phyloP scores from a whole-genome alignment of 768 basidiomycete species.

The Suillus variegatus region DNA sequence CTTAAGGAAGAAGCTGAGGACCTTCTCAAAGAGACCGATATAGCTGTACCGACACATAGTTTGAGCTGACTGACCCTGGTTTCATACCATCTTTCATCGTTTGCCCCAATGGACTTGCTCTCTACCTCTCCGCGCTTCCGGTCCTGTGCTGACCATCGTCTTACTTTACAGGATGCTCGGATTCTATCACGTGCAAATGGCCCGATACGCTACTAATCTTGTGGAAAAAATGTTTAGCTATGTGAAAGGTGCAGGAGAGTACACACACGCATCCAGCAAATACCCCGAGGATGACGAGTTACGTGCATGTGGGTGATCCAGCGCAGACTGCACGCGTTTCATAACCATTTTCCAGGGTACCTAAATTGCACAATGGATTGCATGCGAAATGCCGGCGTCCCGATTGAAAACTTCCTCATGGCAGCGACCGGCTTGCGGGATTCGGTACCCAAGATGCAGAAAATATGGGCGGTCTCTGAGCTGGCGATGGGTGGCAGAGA shows the following conservation, averaged over 20 bases:
- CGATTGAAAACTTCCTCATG: not conserved
- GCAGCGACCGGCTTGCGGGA: slow-evolving; percentile 1
- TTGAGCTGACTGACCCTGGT: slow-evolving; percentile 9
- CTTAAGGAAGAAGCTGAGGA: slow-evolving; percentile 23
- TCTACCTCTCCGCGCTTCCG: no score
- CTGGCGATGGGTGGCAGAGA: slow-evolving; percentile 8
- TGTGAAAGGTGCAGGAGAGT: slow-evolving; percentile 9
- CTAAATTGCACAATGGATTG: not conserved
- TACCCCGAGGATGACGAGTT: slow-evolving; percentile 23
- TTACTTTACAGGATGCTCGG: not conserved
- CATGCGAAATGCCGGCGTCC: not conserved
- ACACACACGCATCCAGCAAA: slow-evolving; percentile 14
- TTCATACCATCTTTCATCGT: slow-evolving; percentile 19
- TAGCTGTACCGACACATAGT: not conserved
- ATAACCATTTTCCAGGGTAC: no score
- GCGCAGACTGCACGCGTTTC: no score
- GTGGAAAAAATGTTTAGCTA: not conserved
- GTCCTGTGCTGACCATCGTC: not conserved
- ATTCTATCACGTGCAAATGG: slow-evolving; percentile 8
- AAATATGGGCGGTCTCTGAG: slow-evolving; percentile 12
- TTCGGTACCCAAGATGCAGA: slow-evolving; percentile 13
- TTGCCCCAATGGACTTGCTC: slow-evolving; percentile 15
- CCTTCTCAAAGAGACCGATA: slow-evolving; percentile 12
- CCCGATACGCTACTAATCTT: not conserved
- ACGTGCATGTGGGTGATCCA: slow-evolving; percentile 14